phyloP scores from a whole-genome alignment of 192 early-diverging fungal species.

The Backusella tarrabulga region DNA sequence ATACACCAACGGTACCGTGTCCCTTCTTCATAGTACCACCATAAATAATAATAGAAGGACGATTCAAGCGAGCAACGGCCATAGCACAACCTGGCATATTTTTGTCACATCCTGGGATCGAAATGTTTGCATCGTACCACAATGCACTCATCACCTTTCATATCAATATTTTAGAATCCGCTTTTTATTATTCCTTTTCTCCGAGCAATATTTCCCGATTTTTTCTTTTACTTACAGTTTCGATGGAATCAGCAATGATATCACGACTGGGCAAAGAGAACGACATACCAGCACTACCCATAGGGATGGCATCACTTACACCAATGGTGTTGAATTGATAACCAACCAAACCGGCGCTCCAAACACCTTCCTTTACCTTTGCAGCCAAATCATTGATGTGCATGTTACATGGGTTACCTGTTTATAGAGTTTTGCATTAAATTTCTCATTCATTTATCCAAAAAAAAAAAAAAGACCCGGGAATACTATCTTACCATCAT shows the following conservation, averaged over 20 bases:
- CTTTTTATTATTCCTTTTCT: background rate
- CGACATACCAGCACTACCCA: conserved; percentile 92
- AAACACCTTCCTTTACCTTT: conserved; percentile 91
- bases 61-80: conserved; percentile 92
- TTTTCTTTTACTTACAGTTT: conserved; percentile 65
- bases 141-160: conserved; percentile 85
- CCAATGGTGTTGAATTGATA: conserved; percentile 98
- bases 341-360: conserved; percentile 84
- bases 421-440: background rate
- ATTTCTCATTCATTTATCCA: background rate
- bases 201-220: background rate
- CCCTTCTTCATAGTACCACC: conserved; percentile 93
- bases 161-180: background rate
- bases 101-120: conserved; percentile 78
- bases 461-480: background rate
- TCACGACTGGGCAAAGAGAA: conserved; percentile 96
- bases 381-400: conserved; percentile 86
- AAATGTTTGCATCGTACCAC: conserved; percentile 99
- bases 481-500: conserved; percentile 52
- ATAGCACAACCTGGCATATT: conserved; percentile 99
- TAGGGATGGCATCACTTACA: conserved; percentile 95
- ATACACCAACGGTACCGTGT: conserved; percentile 52
- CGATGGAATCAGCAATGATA: conserved; percentile 98
- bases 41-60: conserved; percentile 96
- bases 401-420: conserved; percentile 99